Evolutionary conservation across 106 monocot species (phyloP), one percentile per base, ranked within the genome.

Genomic region (Dendrobium officinale): DNA sequence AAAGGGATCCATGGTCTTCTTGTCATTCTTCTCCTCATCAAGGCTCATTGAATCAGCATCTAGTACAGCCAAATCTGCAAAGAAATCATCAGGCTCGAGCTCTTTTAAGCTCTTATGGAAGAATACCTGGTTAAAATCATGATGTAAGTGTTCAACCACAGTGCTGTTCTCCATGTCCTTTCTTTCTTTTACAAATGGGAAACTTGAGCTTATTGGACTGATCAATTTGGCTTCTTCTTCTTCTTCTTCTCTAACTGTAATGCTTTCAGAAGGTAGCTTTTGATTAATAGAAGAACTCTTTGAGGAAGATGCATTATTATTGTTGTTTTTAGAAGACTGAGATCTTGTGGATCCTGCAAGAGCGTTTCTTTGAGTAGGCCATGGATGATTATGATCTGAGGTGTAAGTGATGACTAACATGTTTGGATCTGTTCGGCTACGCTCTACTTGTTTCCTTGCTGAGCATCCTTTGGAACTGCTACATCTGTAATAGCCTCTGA

Each of bases 321-420:
- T 6, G 85, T 81, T 6, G 87, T 4, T 15, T 22, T 70, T 70
- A 16, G 24, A 58, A 6, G 4, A 78, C 22, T 42, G 81, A 61
- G 70, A 70, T 45, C 92, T 64, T 0, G 89, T 89, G 15, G 89
- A 89, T 8, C 88, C 92, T 0, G 89, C 92, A 2, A 89, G 86
- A 3, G 87, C 79, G 26, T 87, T 92, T 19, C 92, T 70, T 37
- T 97, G 96, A 4, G 94, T 94, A 0, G 96, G 96, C 96, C 96
- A 97, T 58, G 96, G 96, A 77, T 97, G 96, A 80, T 97, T 94
- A 85, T 97, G 96, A 81, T 97, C 96, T 1, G 94, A 94, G 8
- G 94, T 94, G 85, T 97, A 97, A 66, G 96, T 97, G 83, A 97
- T 91, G 43, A 97, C 96, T 10, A 97, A 77, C 96, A 97, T 94